Base-by-base conservation (phyloP, 2,329 filamentous ascomycete species). In the Cryphonectria carpinicola region DNA sequence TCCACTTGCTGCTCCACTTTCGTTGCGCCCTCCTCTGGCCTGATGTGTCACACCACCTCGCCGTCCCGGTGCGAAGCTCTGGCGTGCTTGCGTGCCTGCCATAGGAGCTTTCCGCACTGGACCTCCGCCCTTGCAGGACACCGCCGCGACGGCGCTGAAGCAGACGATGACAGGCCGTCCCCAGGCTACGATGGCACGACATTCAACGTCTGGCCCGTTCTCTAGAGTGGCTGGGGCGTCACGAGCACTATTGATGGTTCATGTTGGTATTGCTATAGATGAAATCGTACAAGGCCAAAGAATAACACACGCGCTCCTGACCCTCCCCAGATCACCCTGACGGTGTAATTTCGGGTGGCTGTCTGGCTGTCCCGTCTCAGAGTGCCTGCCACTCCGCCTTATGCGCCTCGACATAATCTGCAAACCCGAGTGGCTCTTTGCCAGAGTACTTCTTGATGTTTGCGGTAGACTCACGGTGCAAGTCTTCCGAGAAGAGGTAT, bases 391-490 rank as follows among this genome's bases (percentile, higher is more conserved):
- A 71, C n/a, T 70, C 67, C 14, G 65, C 63, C 63, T 73, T 70
- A 54, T 73, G 63, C 37, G 43, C 67, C 58, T n/a, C 54, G 17
- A 70, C 1, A 46, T 71, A 74, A 22, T 70, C 69, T 25, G 58
- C 70, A 32, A 74, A 68, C 28, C 32, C 70, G 10, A 66, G 67
- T 10, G 66, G 52, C 41, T 69, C 58, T 13, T 54, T 66, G 6
- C 72, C 72, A 2, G 49, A 32, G 19, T 70, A 73, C 46, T 72
- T 74, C 62, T 67, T 66, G 41, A 72, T 49, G 35, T 71, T 71
- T 0, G 68, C 64, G 13, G 56, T 54, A 4, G 67, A 66, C 11
- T 65, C 22, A 17, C 32, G 28, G 32, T 62, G 66, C 5, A 39
- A 17, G 11, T 46, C 1, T 7, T 35, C 32, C 5, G 65, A 39